These are phyloP conservation scores for Neurospora tetraspora DNA, from an alignment of 495 filamentous ascomycete genomes.

Conservation along the genomic window DNA sequence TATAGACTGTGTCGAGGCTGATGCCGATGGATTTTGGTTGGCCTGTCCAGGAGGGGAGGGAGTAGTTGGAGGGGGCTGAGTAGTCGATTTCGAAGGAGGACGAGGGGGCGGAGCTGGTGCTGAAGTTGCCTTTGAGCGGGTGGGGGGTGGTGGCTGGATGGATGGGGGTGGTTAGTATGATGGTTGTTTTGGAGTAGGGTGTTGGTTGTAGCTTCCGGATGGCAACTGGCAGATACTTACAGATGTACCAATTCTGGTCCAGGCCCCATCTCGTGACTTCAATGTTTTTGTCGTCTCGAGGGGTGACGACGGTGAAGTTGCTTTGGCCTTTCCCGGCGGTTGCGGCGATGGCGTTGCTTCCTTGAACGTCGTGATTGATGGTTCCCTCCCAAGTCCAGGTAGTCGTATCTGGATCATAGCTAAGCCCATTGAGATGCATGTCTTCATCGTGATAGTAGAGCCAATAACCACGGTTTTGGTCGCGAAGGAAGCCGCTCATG, in stretches of 20 bases:
- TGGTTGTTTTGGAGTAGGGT: not conserved
- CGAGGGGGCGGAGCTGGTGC: conserved; percentile 12
- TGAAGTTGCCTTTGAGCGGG: conserved; percentile 12
- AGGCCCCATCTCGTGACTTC: conserved; percentile 13
- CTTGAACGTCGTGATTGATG: conserved; percentile 18
- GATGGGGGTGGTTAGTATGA: conserved; percentile 2
- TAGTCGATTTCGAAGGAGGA: conserved; percentile 15
- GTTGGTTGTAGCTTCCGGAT: not conserved
- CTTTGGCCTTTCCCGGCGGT: conserved; percentile 12
- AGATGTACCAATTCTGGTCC: conserved; percentile 17
- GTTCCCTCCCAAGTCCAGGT: conserved; percentile 16
- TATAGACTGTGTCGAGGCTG: conserved; percentile 16
- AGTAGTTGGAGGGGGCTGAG: conserved; percentile 19
- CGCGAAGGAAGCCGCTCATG: conserved; percentile 20
- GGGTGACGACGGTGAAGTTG: conserved; percentile 24
- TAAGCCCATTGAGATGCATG: conserved; percentile 17
- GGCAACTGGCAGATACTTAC: conserved; percentile 7
- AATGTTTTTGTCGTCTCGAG: conserved; percentile 20
- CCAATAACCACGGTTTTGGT: conserved; percentile 20
- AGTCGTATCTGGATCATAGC: conserved; percentile 9
- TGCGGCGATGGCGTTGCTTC: conserved; percentile 14
- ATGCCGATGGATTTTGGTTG: conserved; percentile 16
- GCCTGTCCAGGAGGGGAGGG: conserved; percentile 22
- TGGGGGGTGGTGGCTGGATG: conserved; percentile 21
- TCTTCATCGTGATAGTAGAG: conserved; percentile 27